Percentiles rank a stretch among this genome's conserved stretches.
These are phyloP conservation scores for Alectoria sarmentosa DNA, from an alignment of 495 filamentous ascomycete genomes.

Conservation along the genomic window DNA sequence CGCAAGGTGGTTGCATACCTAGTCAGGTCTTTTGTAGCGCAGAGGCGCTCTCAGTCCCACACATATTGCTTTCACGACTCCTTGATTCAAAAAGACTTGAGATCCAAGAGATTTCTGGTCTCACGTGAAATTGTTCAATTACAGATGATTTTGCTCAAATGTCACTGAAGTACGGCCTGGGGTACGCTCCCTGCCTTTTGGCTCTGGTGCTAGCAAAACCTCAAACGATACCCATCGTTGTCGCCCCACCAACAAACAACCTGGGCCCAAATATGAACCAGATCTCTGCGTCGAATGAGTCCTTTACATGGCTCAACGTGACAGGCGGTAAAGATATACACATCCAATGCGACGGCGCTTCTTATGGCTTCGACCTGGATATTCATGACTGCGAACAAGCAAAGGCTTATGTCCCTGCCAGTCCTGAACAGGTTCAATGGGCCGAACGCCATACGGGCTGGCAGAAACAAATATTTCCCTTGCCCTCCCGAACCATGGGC, in stretches of 20 bases:
- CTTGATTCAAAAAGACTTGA: neutral
- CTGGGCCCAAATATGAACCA: too few relatives aligned
- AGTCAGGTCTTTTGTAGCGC: neutral
- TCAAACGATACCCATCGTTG: too few relatives aligned
- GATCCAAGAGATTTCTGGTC: accelerated
- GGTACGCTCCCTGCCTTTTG: neutral
- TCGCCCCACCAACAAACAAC: neutral
- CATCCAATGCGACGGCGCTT: neutral
- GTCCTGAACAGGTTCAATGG: neutral
- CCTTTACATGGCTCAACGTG: neutral
- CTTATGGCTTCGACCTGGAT: neutral
- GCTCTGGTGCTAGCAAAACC: neutral
- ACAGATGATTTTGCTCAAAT: neutral
- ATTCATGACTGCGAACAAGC: neutral
- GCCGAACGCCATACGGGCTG: neutral
- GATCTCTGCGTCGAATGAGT: neutral
- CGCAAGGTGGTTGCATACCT: neutral
- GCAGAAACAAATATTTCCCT: neutral
- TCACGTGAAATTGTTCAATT: neutral
- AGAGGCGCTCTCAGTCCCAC: neutral
- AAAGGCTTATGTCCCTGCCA: neutral
- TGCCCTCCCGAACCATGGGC: neutral
- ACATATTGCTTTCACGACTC: neutral
- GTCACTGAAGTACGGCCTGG: neutral
- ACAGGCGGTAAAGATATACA: neutral